phyloP scores from a whole-genome alignment of 2,329 filamentous ascomycete species.

The Colletotrichum orbiculare region DNA sequence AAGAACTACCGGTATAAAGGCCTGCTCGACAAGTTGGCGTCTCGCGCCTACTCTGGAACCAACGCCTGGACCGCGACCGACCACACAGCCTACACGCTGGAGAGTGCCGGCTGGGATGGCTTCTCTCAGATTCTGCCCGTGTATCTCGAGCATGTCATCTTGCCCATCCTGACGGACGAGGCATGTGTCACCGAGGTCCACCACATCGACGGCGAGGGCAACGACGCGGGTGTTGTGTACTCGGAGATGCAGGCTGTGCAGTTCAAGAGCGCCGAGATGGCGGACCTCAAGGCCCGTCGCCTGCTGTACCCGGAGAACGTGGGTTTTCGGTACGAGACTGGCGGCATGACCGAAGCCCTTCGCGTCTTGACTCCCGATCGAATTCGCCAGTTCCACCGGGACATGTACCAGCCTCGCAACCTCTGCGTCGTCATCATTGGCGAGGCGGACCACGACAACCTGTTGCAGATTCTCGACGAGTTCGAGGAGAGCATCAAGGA shows the following conservation, averaged over 20 bases:
- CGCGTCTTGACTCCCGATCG: constrained; percentile 87
- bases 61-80: constrained; percentile 98
- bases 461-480: constrained; percentile 83
- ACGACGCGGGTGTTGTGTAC: constrained; percentile 97
- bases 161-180: constrained; percentile 92
- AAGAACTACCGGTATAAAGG: constrained; percentile 95
- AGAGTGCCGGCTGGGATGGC: constrained; percentile 96
- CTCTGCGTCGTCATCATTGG: constrained; percentile 92
- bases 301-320: constrained; percentile 88
- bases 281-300: constrained; percentile 84
- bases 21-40: constrained; percentile 92
- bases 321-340: constrained; percentile 97
- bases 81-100: constrained; percentile 94
- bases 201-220: constrained; percentile 91
- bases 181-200: constrained; percentile 96
- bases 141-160: constrained; percentile 92
- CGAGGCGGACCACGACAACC: constrained; percentile 83
- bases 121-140: constrained; percentile 95
- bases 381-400: constrained; percentile 92
- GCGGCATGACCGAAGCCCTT: constrained; percentile 93
- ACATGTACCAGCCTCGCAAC: constrained; percentile 99
- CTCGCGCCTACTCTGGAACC: constrained; percentile 90
- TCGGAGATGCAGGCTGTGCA: constrained; percentile 98
- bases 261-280: constrained; percentile 84
- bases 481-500: constrained; percentile 91